These are phyloP conservation scores for Malassezia yamatoensis DNA, from an alignment of 1,284 basidiomycete species.

Conservation along the genomic window DNA sequence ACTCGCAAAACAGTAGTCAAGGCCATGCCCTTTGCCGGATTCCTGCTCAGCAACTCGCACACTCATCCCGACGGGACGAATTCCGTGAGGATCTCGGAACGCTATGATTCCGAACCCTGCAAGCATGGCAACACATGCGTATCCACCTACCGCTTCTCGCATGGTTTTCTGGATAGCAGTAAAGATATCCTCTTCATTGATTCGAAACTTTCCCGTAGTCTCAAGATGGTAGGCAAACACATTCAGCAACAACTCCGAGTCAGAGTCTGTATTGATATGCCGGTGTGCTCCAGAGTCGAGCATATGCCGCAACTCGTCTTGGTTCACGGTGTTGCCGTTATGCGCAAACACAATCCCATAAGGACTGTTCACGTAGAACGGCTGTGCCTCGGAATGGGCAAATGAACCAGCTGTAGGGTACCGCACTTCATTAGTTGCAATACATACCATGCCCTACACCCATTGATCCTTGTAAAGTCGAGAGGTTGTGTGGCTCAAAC, in stretches of 20 bases:
- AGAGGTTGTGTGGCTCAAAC: conserved; percentile 71
- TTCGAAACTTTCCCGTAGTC: conserved; percentile 96
- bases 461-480: conserved; percentile 80
- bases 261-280: conserved; percentile 97
- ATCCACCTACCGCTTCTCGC: conserved; percentile 78
- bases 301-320: conserved; percentile 68
- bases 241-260: conserved; percentile 93
- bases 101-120: conserved; percentile 97
- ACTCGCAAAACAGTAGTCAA: conserved; percentile 81
- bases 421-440: conserved; percentile 17
- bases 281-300: conserved; percentile 94
- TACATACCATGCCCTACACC: conserved; percentile 91
- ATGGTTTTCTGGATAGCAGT: conserved; percentile 82
- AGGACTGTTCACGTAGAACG: conserved; percentile 98
- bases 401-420: conserved; percentile 95
- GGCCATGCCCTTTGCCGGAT: conserved; percentile 26
- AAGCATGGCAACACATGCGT: conserved; percentile 94
- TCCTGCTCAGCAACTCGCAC: conserved; percentile 25
- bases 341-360: conserved; percentile 97
- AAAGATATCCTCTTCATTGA: conserved; percentile 99
- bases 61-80: conserved; percentile 61
- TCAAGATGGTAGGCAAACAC: conserved; percentile 96
- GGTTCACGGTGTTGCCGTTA: conserved; percentile 98
- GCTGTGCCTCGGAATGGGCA: conserved; percentile 91
- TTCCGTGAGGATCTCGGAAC: conserved; percentile 98